Evolutionary conservation across 768 basidiomycete genomes (phyloP), one percentile per base, ranked within the genome.

Genomic region (Imleria badia): DNA sequence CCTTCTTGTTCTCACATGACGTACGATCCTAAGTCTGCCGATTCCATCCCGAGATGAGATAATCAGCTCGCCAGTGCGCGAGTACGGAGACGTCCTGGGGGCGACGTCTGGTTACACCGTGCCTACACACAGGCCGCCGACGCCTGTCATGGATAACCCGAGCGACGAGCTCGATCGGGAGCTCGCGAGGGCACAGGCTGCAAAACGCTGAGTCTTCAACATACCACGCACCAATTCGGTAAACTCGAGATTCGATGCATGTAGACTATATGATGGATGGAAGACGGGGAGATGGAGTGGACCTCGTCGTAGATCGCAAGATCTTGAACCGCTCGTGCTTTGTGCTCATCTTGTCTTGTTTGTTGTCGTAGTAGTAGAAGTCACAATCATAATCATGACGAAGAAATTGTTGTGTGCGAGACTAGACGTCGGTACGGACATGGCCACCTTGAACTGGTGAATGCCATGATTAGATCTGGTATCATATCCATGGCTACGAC

Each of bases 141-240:
- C 79, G 62, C 90, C 89, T 0, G 76, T 90, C 56, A 82, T 91
- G 77, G 92, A 94, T 60, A 86, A 94, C 63, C 92, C 92, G 8
- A 89, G 87, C 55, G 86, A 85, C 51, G 89, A 89, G 62, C 81
- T 95, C 13, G 93, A 95, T 67, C 83, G 85, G 41, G 92, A 95
- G 68, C 78, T 94, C n/a, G 88, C 87, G 12, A 81, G 83, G 48
- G 84, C 87, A 33, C 87, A 87, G 64, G 64, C 85, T 22, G 75
- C 66, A 19, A 64, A 62, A 19, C 61, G 67, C 39, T 73, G 46
- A 70, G 35, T n/a, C 9, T 12, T 19, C 6, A 38, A 36, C 11
- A 11, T 9, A 17, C 17, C 8, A n/a, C 20, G 14, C 9, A 12
- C n/a, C 22, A 10, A 19, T 26, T 4, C 17, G 14, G 51, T 22